These are phyloP conservation scores for Russula sp. DNA, from an alignment of 768 basidiomycete species.

Conservation along the genomic window DNA sequence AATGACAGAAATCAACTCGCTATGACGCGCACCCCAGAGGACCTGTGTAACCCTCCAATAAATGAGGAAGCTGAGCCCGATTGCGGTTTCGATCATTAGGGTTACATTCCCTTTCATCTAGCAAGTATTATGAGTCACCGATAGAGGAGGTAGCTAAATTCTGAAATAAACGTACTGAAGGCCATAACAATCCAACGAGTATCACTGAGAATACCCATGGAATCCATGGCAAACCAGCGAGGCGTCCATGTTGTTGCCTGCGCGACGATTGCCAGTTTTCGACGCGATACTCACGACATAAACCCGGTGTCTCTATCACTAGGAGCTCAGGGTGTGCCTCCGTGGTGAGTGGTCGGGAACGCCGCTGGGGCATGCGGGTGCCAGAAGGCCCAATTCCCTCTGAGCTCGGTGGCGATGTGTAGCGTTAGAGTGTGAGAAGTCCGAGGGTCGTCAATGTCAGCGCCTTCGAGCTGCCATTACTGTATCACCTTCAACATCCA, in stretches of 20 bases:
- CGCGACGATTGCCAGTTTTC: slow-evolving; percentile 50
- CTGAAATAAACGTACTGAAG: slow-evolving; percentile 39
- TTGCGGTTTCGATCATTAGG: background rate
- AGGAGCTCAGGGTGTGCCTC: slow-evolving; percentile 52
- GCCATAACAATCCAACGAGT: slow-evolving; percentile 28
- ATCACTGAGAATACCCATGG: slow-evolving; percentile 38
- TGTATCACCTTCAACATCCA: too few species aligned
- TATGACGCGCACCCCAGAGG: slow-evolving; percentile 43
- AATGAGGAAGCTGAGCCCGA: slow-evolving; percentile 33
- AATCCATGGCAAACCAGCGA: slow-evolving; percentile 37
- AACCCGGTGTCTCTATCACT: slow-evolving; percentile 43
- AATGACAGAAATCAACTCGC: background rate
- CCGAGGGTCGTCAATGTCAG: background rate
- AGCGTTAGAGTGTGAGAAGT: background rate
- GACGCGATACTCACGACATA: slow-evolving; percentile 58
- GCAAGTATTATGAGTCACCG: background rate
- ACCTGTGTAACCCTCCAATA: slow-evolving; percentile 45
- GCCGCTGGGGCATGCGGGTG: slow-evolving; percentile 37
- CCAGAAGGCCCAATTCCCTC: slow-evolving; percentile 14
- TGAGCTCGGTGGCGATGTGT: slow-evolving; percentile 9
- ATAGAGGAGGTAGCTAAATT: background rate
- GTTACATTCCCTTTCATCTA: slow-evolving; percentile 12
- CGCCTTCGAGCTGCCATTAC: background rate
- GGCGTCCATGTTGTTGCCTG: slow-evolving; percentile 42
- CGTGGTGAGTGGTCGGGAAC: slow-evolving; percentile 39